Base-by-base conservation (phyloP, 164 flowering plant species). In the Paratinospora sagittata region DNA sequence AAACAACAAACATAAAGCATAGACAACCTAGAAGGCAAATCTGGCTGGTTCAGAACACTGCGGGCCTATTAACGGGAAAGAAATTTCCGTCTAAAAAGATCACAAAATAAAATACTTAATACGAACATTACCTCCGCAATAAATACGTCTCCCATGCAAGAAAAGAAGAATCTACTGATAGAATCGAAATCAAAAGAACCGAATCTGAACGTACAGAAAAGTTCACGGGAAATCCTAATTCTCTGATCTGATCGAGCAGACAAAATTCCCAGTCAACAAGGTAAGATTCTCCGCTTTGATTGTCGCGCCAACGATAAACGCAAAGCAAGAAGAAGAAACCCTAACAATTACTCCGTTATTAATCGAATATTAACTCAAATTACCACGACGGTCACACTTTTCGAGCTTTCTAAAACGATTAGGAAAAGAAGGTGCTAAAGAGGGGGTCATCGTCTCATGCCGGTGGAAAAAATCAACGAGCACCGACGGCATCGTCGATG, bases 311-410 rank as follows among this genome's bases (percentile, higher is more conserved):
- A 65, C 49, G 6, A n/a, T 26, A 45, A 71, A 65, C 30, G 37
- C 14, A 63, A 66, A 61, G 36, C 43, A 65, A 63, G 33, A 43
- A 49, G 41, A 70, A 57, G 21, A 68, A 73, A 67, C 60, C 81
- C 61, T 36, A 26, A 55, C 34, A 70, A 21, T 13, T n/a, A n/a
- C n/a, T n/a, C n/a, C n/a, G n/a, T n/a, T n/a, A n/a, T n/a, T 61
- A 70, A 70, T 6, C 63, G 12, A 66, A 57, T 21, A 84, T 92
- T 77, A 89, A 82, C 97, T 92, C 82, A 89, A 86, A 87, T 86
- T 92, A 87, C 91, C 87, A 84, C 92, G 90, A 81, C 93, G 82
- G 86, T 90, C 89, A 70, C 89, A 71, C 74, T 90, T 92, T 34
- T 87, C 83, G 14, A 92, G 85, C 69, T 72, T 84, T 84, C 90